Evolutionary conservation across 352 stramenopile genomes (phyloP), one percentile per base, ranked within the genome.

Genomic region (Pythium apleroticum): DNA sequence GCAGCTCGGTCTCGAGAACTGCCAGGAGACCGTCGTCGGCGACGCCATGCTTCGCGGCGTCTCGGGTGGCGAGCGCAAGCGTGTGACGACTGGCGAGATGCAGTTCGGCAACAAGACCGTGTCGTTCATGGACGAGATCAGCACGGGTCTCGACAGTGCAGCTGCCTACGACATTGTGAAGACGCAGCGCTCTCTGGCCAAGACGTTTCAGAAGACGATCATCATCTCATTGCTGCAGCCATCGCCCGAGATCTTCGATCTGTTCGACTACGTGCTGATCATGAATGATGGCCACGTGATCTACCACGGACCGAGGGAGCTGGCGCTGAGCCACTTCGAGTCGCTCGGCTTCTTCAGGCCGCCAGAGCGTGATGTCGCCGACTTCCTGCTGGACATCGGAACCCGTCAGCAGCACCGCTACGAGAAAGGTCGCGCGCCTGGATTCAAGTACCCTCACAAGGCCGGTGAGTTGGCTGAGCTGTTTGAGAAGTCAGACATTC

Each of bases 261-360:
- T 96, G 20, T 97, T 98, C 71, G 91, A 98, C 71, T 78, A 97
- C 52, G 60, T 97, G 6, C 84, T 96, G 20, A 41, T 98, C 22
- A 57, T 98, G n/a, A 83, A 85, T 65, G 68, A 90, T 50, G 89
- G 90, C 39, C 60, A 74, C 25, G 72, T 97, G 22, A 80, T 97
- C 24, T 98, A 90, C 66, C 19, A 39, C 48, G 61, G 66, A 11
- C 66, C 66, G 28, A 10, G 49, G 4, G 57, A 58, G 11, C 37
- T 60, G 22, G 50, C 65, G 3, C 59, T 78, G 27, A 61, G 70
- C 25, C 92, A 96, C 63, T 97, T 97, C 69, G 67, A 76, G 35
- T 67, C 43, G 14, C 53, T 94, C 14, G 88, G 87, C 0, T 76
- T 79, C 24, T 15, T 45, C 0, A 71, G 69, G 57, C 74, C 74